Evolutionary conservation across 495 filamentous ascomycete species (phyloP).

Genomic region (Trichoderma asperelloides): DNA sequence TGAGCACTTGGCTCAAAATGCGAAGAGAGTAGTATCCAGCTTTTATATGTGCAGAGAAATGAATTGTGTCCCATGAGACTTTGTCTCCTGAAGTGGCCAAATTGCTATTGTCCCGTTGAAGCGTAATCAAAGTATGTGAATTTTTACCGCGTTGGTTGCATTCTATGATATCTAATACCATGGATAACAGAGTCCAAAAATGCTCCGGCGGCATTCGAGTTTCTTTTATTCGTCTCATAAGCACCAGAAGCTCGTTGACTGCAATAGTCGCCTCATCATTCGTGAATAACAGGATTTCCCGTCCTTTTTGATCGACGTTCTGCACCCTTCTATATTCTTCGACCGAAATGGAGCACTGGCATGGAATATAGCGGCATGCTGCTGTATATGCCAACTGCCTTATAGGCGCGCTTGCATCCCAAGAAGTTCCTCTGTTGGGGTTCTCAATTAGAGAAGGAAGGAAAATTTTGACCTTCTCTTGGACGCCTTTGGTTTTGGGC

Average conservation of each 20-base stretch:
- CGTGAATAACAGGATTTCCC: not conserved
- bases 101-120: constrained; percentile 17
- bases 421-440: constrained; percentile 50
- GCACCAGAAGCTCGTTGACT: constrained; percentile 11
- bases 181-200: constrained; percentile 29
- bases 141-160: constrained; percentile 23
- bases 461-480: constrained; percentile 36
- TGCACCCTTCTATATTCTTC: constrained; percentile 25
- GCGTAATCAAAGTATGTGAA: constrained; percentile 18
- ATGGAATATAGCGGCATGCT: not conserved
- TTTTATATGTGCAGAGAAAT: constrained; percentile 55
- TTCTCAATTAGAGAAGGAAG: constrained; percentile 52
- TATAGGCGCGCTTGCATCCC: constrained; percentile 46
- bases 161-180: constrained; percentile 36
- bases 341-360: constrained; percentile 2
- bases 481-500: constrained; percentile 5
- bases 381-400: constrained; percentile 52
- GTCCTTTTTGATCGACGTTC: constrained; percentile 6
- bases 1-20: constrained; percentile 49
- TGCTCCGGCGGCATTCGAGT: constrained; percentile 8
- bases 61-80: constrained; percentile 50
- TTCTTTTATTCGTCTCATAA: constrained; percentile 7
- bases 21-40: constrained; percentile 57
- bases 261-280: constrained; percentile 6
- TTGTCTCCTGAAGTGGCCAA: constrained; percentile 13